A percentile compares a stretch with the other conserved stretches of the same genome.
Evolutionary conservation across 148 eudicot genomes (phyloP).

Genomic region (Arbutus unedo): DNA sequence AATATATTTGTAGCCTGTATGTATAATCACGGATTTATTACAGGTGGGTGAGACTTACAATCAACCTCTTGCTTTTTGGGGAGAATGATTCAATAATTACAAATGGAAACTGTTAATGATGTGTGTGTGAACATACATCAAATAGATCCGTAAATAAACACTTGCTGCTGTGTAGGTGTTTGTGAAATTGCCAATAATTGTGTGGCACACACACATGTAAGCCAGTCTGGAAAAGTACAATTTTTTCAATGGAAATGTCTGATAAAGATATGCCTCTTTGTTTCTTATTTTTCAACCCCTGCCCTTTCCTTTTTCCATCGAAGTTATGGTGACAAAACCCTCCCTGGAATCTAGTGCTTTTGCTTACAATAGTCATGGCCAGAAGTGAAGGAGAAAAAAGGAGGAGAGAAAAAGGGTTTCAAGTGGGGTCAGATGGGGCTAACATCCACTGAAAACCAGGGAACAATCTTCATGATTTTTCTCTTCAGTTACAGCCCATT

Average conservation of each 20-base stretch:
- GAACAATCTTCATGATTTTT: constrained; percentile 17
- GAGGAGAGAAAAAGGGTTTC: constrained; percentile 25
- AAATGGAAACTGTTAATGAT: not conserved
- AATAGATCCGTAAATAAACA: not conserved
- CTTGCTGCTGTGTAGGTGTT: not conserved
- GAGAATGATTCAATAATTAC: not conserved
- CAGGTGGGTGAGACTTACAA: constrained; percentile 18
- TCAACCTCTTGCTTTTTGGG: not conserved
- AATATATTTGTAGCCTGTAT: not conserved
- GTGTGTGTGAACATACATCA: not conserved
- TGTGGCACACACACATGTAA: constrained; percentile 7
- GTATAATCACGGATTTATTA: constrained; percentile 12
- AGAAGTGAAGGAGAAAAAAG: constrained; percentile 23
- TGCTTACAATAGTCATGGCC: constrained; percentile 28
- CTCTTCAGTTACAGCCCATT: constrained; percentile 25
- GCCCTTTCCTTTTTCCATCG: not conserved
- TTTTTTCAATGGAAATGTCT: constrained; percentile 18
- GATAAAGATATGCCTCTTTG: constrained; percentile 18
- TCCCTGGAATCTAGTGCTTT: constrained; percentile 48
- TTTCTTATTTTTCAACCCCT: not conserved
- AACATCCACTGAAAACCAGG: constrained; percentile 61
- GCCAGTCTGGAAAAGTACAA: constrained; percentile 28
- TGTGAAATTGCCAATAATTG: not conserved
- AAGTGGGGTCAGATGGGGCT: constrained; percentile 29
- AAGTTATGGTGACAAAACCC: constrained; percentile 35